These are phyloP conservation scores for Incumbomyces lentus DNA, from an alignment of 2,329 filamentous ascomycete genomes.

Conservation along the genomic window DNA sequence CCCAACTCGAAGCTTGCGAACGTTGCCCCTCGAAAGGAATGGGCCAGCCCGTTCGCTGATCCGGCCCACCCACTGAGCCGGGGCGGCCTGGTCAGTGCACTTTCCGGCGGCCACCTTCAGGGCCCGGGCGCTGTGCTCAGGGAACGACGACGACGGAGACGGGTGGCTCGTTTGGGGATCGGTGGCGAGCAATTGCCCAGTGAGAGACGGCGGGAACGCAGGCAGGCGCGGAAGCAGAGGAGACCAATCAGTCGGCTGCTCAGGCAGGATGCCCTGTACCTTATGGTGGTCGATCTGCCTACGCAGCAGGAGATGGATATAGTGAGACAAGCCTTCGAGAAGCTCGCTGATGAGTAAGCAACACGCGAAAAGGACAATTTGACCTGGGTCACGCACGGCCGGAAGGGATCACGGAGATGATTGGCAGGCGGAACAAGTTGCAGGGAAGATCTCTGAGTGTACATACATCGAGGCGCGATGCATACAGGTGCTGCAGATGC, in stretches of 20 bases:
- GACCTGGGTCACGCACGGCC: no score
- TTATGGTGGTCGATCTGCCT: conserved; percentile 16
- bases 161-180: not conserved
- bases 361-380: no score
- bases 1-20: conserved; percentile 30
- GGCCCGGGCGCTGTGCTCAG: conserved; percentile 18
- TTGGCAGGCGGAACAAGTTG: no score
- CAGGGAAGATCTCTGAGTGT: no score
- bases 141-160: conserved; percentile 6
- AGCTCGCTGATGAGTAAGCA: not conserved
- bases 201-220: not conserved
- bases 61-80: conserved; percentile 43
- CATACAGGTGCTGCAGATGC: no score
- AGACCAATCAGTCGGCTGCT: conserved; percentile 1
- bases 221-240: not conserved
- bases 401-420: no score
- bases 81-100: conserved; percentile 28
- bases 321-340: not conserved
- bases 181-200: not conserved
- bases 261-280: conserved; percentile 12
- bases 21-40: conserved; percentile 25
- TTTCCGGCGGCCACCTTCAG: conserved; percentile 38
- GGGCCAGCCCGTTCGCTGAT: conserved; percentile 41
- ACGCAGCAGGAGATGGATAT: conserved; percentile 14
- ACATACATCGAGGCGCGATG: no score